phyloP scores from a whole-genome alignment of 2,329 filamentous ascomycete genomes.

The Fusarium sp. region DNA sequence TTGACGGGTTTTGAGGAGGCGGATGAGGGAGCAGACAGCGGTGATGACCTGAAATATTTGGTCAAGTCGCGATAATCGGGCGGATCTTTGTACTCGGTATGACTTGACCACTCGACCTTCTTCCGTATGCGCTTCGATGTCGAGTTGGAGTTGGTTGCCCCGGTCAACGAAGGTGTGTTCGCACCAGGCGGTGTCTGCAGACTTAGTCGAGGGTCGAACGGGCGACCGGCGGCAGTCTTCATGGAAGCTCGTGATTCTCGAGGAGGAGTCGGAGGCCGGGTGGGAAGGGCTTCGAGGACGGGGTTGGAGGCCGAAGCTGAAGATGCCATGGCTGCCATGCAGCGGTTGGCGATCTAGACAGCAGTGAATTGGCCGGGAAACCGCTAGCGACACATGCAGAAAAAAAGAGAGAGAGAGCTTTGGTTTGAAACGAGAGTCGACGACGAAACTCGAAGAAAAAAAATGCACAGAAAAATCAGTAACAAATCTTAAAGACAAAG shows the following conservation, averaged over 20 bases:
- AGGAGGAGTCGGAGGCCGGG: conserved; percentile 76
- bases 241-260: conserved; percentile 58
- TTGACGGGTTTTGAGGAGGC: conserved; percentile 61
- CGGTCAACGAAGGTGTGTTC: conserved; percentile 56
- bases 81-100: conserved; percentile 67
- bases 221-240: conserved; percentile 51
- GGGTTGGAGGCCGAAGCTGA: conserved; percentile 49
- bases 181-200: conserved; percentile 64
- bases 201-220: conserved; percentile 50
- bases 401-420: conserved; percentile 1
- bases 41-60: conserved; percentile 52
- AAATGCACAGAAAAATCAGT: background rate
- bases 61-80: conserved; percentile 56
- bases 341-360: conserved; percentile 53
- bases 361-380: conserved; percentile 44
- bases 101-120: conserved; percentile 66
- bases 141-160: conserved; percentile 54
- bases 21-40: conserved; percentile 54
- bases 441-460: conserved; percentile 1
- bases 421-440: conserved; percentile 1
- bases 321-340: conserved; percentile 56
- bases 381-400: conserved; percentile 37
- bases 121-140: conserved; percentile 60
- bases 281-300: conserved; percentile 62
- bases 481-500: background rate